Evolutionary conservation across 768 basidiomycete genomes (phyloP).

Genomic region (Lentinus tigrinus): DNA sequence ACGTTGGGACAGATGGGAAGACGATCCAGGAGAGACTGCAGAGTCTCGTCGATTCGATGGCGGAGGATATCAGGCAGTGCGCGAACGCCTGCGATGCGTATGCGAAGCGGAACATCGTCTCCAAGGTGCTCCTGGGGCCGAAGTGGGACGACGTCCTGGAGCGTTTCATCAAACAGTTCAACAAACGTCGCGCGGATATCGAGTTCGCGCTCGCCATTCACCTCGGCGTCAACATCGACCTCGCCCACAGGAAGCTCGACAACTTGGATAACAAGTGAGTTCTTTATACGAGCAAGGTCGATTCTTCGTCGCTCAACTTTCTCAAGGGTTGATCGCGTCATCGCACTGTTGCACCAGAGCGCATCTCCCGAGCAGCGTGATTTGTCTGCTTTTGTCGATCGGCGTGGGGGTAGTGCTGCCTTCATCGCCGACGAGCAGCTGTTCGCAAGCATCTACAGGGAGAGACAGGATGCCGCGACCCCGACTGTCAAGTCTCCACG

Average conservation of each 20-base stretch:
- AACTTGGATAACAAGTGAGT: constrained; percentile 9
- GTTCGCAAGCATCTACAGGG: constrained; percentile 14
- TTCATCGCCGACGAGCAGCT: background rate
- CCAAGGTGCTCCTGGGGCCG: constrained; percentile 27
- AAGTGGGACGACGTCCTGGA: constrained; percentile 29
- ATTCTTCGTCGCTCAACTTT: background rate
- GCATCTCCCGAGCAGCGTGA: constrained; percentile 41
- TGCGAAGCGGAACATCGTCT: constrained; percentile 28
- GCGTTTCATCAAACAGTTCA: constrained; percentile 26
- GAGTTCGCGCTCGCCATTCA: constrained; percentile 31
- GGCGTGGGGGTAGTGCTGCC: background rate
- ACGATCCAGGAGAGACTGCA: constrained; percentile 36
- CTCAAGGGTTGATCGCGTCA: constrained; percentile 29
- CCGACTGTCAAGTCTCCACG: background rate
- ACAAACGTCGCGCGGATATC: constrained; percentile 26
- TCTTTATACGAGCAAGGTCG: background rate
- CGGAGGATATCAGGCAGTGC: constrained; percentile 31
- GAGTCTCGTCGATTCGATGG: constrained; percentile 26
- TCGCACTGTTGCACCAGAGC: constrained; percentile 36
- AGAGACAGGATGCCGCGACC: background rate
- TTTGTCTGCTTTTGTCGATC: constrained; percentile 19
- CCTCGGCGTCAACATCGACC: constrained; percentile 26
- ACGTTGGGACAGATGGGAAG: constrained; percentile 32
- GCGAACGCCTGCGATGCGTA: constrained; percentile 35
- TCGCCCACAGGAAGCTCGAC: constrained; percentile 17